phyloP scores from a whole-genome alignment of 192 early-diverging fungal genomes.

The Coemansia sp. region DNA sequence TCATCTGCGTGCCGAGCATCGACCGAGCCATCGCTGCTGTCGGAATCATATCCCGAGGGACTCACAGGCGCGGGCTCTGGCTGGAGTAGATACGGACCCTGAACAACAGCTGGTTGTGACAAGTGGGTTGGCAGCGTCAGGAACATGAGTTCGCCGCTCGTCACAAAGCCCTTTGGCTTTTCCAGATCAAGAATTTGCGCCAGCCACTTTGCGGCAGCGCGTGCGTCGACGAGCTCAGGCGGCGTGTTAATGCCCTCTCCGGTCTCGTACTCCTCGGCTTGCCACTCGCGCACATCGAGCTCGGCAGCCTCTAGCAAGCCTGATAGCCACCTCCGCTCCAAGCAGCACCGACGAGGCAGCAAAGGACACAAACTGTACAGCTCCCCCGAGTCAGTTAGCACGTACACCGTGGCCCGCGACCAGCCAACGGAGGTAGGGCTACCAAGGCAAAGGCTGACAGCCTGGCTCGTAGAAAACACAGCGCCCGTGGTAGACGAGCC shows the following conservation, averaged over 20 bases:
- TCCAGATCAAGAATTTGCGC: constrained; percentile 22
- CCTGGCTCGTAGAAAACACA: constrained; percentile 42
- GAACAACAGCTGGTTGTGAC: constrained; percentile 20
- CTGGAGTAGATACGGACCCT: constrained; percentile 57
- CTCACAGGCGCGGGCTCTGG: constrained; percentile 44
- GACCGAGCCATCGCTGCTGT: constrained; percentile 15
- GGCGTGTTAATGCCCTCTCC: constrained; percentile 32
- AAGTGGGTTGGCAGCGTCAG: constrained; percentile 28
- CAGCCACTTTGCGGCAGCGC: constrained; percentile 39
- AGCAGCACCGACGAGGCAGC: constrained; percentile 59
- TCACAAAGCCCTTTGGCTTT: constrained; percentile 1
- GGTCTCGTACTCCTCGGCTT: constrained; percentile 52
- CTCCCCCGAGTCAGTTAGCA: constrained; percentile 69
- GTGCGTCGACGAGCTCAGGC: constrained; percentile 47
- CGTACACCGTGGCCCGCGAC: constrained; percentile 74
- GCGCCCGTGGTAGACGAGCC: constrained; percentile 8
- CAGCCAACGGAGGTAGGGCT: constrained; percentile 56
- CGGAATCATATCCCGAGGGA: constrained; percentile 19
- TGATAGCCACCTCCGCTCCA: constrained; percentile 42
- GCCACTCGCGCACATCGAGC: constrained; percentile 54
- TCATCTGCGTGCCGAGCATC: background rate
- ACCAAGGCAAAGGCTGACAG: constrained; percentile 58
- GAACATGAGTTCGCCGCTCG: constrained; percentile 23
- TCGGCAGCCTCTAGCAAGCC: constrained; percentile 40
- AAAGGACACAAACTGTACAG: constrained; percentile 79